A percentile compares a stretch with the other conserved stretches of the same genome.
Conservation (phyloP, 306 rosid species). For the Quercus engelmannii region DNA sequence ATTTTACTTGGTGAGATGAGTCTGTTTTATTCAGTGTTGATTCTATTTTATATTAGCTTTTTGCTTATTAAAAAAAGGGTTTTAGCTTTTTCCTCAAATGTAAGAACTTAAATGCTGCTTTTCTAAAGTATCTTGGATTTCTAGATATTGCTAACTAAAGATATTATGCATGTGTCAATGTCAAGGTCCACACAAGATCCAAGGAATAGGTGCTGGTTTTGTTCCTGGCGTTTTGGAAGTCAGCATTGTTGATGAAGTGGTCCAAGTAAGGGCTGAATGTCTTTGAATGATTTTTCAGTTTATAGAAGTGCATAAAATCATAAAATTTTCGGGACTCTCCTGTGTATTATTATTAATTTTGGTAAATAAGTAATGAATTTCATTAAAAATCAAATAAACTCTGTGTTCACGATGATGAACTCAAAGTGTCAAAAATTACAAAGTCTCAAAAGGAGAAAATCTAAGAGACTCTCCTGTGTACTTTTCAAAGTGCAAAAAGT, state of each 20-base stretch:
- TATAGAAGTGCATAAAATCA: slow-evolving; percentile 1
- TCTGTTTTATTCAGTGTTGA: background rate
- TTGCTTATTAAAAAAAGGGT: background rate
- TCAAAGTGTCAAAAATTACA: no score
- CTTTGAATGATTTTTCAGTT: slow-evolving; percentile 8
- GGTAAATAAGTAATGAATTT: no score
- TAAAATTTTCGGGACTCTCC: background rate
- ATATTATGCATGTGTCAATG: slow-evolving; percentile 17
- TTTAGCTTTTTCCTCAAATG: background rate
- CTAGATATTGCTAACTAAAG: slow-evolving; percentile 6
- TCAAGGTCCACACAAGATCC: slow-evolving; percentile 87
- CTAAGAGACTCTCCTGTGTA: background rate
- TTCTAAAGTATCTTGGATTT: slow-evolving; percentile 2
- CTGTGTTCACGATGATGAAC: no score
- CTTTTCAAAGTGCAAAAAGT: background rate
- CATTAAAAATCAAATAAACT: no score
- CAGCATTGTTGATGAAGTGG: slow-evolving; percentile 55
- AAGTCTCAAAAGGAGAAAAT: no score
- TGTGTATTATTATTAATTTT: no score
- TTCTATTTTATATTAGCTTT: background rate
- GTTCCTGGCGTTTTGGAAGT: slow-evolving; percentile 76
- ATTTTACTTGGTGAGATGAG: background rate
- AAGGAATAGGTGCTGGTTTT: slow-evolving; percentile 93
- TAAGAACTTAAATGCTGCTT: background rate
- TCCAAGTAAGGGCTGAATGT: slow-evolving; percentile 52